Evolutionary conservation across 2,329 filamentous ascomycete genomes (phyloP).

Genomic region (Xylariaceae sp.): DNA sequence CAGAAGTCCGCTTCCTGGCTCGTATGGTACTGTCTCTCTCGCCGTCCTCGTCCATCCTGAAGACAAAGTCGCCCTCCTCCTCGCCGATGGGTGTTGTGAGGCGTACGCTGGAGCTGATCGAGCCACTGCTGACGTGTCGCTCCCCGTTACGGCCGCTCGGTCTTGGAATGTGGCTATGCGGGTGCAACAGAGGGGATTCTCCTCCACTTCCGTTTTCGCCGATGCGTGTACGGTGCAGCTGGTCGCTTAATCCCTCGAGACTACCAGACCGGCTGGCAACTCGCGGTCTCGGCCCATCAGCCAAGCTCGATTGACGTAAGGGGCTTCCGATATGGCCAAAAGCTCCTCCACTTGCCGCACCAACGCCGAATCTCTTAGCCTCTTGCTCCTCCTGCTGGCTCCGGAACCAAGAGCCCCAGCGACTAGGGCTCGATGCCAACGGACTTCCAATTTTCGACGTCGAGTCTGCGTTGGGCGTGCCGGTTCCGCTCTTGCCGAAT

Average conservation of each 20-base stretch:
- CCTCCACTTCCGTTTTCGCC: conserved; percentile 37
- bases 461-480: conserved; percentile 37
- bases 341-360: conserved; percentile 38
- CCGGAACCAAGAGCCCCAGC: conserved; percentile 57
- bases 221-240: conserved; percentile 55
- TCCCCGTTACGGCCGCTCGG: conserved; percentile 43
- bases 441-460: conserved; percentile 58
- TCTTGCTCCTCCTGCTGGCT: conserved; percentile 56
- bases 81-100: conserved; percentile 62
- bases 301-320: conserved; percentile 56
- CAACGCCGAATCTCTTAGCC: conserved; percentile 40
- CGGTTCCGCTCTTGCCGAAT: conserved; percentile 33
- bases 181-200: conserved; percentile 44
- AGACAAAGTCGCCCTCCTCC: conserved; percentile 59
- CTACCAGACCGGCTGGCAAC: conserved; percentile 40
- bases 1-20: conserved; percentile 45
- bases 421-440: conserved; percentile 52
- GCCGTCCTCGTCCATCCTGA: conserved; percentile 60
- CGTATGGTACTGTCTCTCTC: conserved; percentile 42
- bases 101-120: conserved; percentile 52
- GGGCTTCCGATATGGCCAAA: conserved; percentile 64
- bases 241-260: conserved; percentile 52
- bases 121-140: conserved; percentile 55
- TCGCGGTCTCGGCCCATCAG: conserved; percentile 42
- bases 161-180: conserved; percentile 38